These are phyloP conservation scores for Nitzschia sp. DNA, from an alignment of 108 stramenopile species.

Conservation along the genomic window DNA sequence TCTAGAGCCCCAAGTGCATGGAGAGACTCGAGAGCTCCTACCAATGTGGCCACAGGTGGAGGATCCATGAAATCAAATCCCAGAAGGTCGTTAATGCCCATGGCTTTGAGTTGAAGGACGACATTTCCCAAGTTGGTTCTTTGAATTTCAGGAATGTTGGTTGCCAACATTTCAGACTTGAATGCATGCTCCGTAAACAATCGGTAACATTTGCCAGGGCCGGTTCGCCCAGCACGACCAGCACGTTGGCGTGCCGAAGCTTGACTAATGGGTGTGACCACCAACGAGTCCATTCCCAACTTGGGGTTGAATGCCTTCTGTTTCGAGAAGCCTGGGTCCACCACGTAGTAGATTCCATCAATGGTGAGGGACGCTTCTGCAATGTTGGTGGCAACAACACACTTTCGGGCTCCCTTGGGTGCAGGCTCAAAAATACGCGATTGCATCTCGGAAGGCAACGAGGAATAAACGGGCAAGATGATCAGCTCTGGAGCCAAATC, in stretches of 20 bases:
- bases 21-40: conserved; percentile 93
- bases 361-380: conserved; percentile 99
- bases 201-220: conserved; percentile 97
- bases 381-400: conserved; percentile 98
- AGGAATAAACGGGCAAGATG: conserved; percentile 96
- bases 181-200: conserved; percentile 95
- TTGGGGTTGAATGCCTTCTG: conserved; percentile 98
- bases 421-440: conserved; percentile 98
- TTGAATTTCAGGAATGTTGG: conserved; percentile 95
- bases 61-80: conserved; percentile 99
- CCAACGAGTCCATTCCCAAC: conserved; percentile 96
- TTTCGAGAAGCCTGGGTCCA: conserved; percentile 98
- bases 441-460: conserved; percentile 98
- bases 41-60: conserved; percentile 94
- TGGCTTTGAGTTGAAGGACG: conserved; percentile 93
- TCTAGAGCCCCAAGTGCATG: conserved; percentile 96
- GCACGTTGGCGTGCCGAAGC: conserved; percentile 91
- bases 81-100: conserved; percentile 96
- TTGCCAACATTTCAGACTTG: conserved; percentile 91
- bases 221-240: conserved; percentile 96
- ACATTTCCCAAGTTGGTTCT: conserved; percentile 95
- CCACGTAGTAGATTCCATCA: conserved; percentile 99
- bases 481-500: conserved; percentile 95
- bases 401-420: conserved; percentile 91
- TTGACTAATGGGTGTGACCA: conserved; percentile 97